Base-by-base conservation (phyloP, 163 green algal species). In the Trebouxiophyceae sp. region DNA sequence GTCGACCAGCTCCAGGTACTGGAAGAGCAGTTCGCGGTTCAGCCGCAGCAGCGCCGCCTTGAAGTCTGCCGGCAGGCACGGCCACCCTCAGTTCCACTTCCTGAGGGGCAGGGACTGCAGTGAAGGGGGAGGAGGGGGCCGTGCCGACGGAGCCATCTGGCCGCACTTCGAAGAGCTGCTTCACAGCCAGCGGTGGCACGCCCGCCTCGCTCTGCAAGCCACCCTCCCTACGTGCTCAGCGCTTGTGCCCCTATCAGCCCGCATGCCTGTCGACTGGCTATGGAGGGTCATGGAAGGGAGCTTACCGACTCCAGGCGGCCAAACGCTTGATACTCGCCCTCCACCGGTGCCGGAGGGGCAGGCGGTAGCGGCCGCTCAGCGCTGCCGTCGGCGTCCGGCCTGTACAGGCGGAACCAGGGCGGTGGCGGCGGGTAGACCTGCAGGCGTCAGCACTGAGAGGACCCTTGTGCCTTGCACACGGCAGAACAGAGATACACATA, bases 401-500 rank as follows among this genome's bases (percentile, higher is more conserved):
- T 55, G 54, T 80, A 84, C 2, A 81, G 63, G 3, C 44, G 60
- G 54, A 70, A 86, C 39, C 75, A 85, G 1, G 62, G 39, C 4
- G 80, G 80, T 24, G 80, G 80, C 22, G 77, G 78, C 6, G 80
- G 80, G 27, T 71, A 83, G 1, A 76, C 68, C 63, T 77, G 65
- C 54, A 50, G n/a, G n/a, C n/a, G n/a, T n/a, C n/a, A n/a, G n/a
- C n/a, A n/a, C n/a, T n/a, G n/a, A n/a, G n/a, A n/a, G n/a, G n/a
- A n/a, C n/a, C n/a, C n/a, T n/a, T n/a, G n/a, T n/a, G n/a, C n/a
- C n/a, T n/a, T n/a, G n/a, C n/a, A n/a, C n/a, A n/a, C n/a, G n/a
- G n/a, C n/a, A n/a, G n/a, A n/a, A n/a, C n/a, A n/a, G n/a, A n/a
- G n/a, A n/a, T n/a, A n/a, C n/a, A n/a, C n/a, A n/a, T n/a, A n/a